Conservation (phyloP, 441 rosid genomes). For the Raphanus hybrid region DNA sequence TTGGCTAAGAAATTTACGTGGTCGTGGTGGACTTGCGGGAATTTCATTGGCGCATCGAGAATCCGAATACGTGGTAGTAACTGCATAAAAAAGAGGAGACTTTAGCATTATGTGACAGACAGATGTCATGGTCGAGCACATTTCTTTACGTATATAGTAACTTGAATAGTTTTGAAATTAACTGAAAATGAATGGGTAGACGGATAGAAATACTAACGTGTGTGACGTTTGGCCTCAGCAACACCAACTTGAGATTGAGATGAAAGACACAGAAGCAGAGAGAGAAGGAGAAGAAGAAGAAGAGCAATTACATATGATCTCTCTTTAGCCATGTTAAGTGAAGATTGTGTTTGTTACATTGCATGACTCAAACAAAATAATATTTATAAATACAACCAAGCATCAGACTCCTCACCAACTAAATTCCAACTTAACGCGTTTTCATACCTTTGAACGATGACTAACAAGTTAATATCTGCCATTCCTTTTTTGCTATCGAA, state of each 20-base stretch:
- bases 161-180: not conserved
- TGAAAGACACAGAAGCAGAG: not conserved
- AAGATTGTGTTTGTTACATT: not conserved
- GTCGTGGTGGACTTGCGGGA: not conserved
- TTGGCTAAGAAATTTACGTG: not conserved
- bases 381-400: not conserved
- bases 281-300: not conserved
- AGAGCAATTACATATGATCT: not conserved
- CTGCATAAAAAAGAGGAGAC: not conserved
- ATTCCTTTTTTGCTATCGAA: not conserved
- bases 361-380: not conserved
- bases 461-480: not conserved
- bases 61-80: not conserved
- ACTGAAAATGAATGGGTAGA: not conserved
- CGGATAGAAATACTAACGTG: not conserved
- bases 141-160: not conserved
- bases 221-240: not conserved
- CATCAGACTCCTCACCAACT: not conserved
- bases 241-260: constrained; percentile 1
- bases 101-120: no score
- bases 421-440: not conserved
- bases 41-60: not conserved
- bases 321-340: not conserved
- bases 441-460: not conserved
- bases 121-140: not conserved